Conservation (phyloP, 2,329 filamentous ascomycete species). For the Pestalotiopsis sp. region DNA sequence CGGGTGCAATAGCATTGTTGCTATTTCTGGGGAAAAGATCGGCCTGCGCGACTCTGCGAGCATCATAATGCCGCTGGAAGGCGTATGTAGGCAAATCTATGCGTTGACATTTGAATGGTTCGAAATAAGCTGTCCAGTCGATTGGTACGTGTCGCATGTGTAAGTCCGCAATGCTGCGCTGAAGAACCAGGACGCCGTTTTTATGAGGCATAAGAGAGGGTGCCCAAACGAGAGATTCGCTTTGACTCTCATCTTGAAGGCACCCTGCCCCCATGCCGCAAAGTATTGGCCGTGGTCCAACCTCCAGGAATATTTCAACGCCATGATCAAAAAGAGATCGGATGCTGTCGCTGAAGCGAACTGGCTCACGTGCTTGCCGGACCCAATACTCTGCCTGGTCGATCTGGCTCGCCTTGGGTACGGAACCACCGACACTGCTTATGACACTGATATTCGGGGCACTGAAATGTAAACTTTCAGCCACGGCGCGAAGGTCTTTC, state of each 20-base stretch:
- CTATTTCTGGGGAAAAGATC: neutral
- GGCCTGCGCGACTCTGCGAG: neutral
- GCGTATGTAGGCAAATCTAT: slow-evolving; percentile 33
- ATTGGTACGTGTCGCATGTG: slow-evolving; percentile 26
- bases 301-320: slow-evolving; percentile 29
- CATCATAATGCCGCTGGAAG: slow-evolving; percentile 26
- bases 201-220: slow-evolving; percentile 24
- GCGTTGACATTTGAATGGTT: slow-evolving; percentile 25
- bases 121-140: slow-evolving; percentile 32
- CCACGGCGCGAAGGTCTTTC: slow-evolving; percentile 22
- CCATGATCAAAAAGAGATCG: slow-evolving; percentile 22
- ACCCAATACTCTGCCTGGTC: slow-evolving; percentile 30
- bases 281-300: slow-evolving; percentile 29
- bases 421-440: slow-evolving; percentile 24
- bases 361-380: slow-evolving; percentile 26
- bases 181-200: slow-evolving; percentile 18
- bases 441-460: slow-evolving; percentile 21
- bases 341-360: slow-evolving; percentile 31
- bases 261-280: slow-evolving; percentile 29
- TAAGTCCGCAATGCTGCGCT: slow-evolving; percentile 24
- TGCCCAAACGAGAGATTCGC: slow-evolving; percentile 22
- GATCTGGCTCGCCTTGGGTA: slow-evolving; percentile 21
- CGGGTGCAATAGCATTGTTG: neutral
- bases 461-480: slow-evolving; percentile 21
- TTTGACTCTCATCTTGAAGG: slow-evolving; percentile 17